Base-by-base conservation (phyloP, 345 rosid species). In the Lagerstroemia speciosa region DNA sequence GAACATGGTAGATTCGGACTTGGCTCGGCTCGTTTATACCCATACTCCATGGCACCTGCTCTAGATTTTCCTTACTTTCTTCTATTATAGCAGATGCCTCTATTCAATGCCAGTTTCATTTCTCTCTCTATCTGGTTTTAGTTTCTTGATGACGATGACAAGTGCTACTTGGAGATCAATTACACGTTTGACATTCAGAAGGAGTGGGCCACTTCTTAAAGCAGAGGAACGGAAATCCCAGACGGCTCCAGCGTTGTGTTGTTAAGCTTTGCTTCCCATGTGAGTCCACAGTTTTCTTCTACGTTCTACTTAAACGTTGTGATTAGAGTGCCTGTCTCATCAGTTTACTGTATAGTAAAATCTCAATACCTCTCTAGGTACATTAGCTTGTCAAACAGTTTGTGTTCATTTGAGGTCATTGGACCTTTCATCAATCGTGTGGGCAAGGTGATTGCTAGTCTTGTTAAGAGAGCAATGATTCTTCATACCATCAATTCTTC, bases 121-220 rank as follows among this genome's bases (percentile, higher is more conserved):
- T 31, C 36, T 30, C 48, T 68, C 64, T 36, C 36, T 69, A 37
- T 60, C 27, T 64, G 50, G 62, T 74, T 77, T 66, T 87, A 92
- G 96, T 89, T 92, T 65, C 72, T 81, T 52, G 96, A 92, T 71
- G 98, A 92, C 38, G 98, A 92, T 72, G 81, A 84, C 79, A 92
- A 88, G 78, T 82, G 85, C 83, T 84, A 92, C 82, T 79, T 89
- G 81, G 96, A 88, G 83, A 84, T 92, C 84, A 92, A 85, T 84
- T 92, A 92, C 82, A 83, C 83, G 30, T 92, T 92, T n/a, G 92
- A 89, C 74, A 92, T 92, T 81, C 86, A 90, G 69, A 92, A 84
- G 83, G 88, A 83, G 0, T 89, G 98, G 96, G 63, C 63, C 15
- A 2, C 63, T 29, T 30, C 33, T 58, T 58, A 16, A 16, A 14